Conservation (phyloP, 176 grass and related monocot species). For the Hyparrhenia diplandra region DNA sequence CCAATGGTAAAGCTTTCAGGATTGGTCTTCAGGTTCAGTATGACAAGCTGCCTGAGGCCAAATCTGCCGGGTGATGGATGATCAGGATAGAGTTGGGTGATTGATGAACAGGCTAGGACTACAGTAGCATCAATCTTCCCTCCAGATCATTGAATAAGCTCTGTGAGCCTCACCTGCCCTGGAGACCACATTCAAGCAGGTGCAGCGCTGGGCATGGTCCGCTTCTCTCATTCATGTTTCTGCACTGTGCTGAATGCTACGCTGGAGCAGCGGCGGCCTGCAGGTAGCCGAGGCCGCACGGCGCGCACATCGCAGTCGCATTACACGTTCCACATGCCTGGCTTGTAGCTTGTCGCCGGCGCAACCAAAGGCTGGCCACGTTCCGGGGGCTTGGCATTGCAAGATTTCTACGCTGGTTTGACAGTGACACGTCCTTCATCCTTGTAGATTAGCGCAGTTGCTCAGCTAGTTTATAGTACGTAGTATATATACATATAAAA, state of each 20-base stretch:
- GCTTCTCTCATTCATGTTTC: neutral
- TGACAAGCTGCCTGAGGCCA: neutral
- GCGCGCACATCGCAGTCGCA: neutral
- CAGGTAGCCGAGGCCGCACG: neutral
- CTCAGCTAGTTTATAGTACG: too few relatives aligned
- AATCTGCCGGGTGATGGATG: neutral
- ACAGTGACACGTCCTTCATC: neutral
- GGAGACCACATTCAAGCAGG: constrained; percentile 44
- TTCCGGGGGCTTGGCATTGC: neutral
- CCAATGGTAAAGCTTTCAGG: neutral
- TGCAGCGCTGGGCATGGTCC: neutral
- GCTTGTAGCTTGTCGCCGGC: neutral
- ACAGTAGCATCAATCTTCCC: neutral
- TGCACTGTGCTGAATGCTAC: neutral
- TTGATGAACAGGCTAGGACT: neutral
- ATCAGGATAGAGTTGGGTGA: neutral
- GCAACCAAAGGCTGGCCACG: neutral
- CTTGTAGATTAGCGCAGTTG: neutral
- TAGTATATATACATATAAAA: too few relatives aligned
- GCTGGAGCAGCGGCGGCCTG: neutral
- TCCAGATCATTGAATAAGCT: constrained; percentile 24
- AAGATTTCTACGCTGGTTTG: neutral
- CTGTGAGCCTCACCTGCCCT: constrained; percentile 32
- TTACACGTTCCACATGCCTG: neutral
- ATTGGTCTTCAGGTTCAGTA: neutral